Evolutionary conservation across 1,284 basidiomycete genomes (phyloP), one percentile per base, ranked within the genome.

Genomic region (Amylostereum areolatum): DNA sequence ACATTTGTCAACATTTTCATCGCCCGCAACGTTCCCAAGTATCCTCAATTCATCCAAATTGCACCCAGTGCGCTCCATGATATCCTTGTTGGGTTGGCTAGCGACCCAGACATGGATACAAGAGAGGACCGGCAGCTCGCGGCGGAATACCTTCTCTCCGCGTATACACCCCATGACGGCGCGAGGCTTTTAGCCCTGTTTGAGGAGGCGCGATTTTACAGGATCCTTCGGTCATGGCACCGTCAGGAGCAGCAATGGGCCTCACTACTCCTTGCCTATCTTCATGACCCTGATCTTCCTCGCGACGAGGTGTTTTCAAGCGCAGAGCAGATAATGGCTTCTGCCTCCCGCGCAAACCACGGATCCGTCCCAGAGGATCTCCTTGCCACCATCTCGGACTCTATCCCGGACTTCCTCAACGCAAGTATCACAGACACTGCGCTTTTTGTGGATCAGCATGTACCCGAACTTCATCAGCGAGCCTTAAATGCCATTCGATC

Each of bases 11-110:
- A 94, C 63, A 97, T 99, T 57, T 99, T 99, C 66, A 80, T 98
- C 51, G 92, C 97, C 1, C 87, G 95, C 51, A 99, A 98, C 64
- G 81, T 97, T 11, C 92, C 97, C 0, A 99, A 98, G 69, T 99
- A 98, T 66, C 85, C 89, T 0, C 94, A 97, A 66, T 94, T 88
- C 67, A 78, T 98, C 52, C 70, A 78, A 50, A 75, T 95, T 35
- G 68, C 83, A 0, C 82, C 80, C 2, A 83, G 78, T 40, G 73
- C 80, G 1, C 73, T 94, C 4, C 85, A 93, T 55, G 73, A 72
- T 39, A 83, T 98, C 55, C 79, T 99, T 34, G 73, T 89, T 43
- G 79, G 80, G 7, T 81, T 99, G 8, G 83, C 91, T 0, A 69
- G 75, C 29, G 91, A 94, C 59, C 66, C 75, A 0, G 88, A 92